Evolutionary conservation across 192 early-diverging fungal species (phyloP).

Genomic region (Spizellomyces sp.): DNA sequence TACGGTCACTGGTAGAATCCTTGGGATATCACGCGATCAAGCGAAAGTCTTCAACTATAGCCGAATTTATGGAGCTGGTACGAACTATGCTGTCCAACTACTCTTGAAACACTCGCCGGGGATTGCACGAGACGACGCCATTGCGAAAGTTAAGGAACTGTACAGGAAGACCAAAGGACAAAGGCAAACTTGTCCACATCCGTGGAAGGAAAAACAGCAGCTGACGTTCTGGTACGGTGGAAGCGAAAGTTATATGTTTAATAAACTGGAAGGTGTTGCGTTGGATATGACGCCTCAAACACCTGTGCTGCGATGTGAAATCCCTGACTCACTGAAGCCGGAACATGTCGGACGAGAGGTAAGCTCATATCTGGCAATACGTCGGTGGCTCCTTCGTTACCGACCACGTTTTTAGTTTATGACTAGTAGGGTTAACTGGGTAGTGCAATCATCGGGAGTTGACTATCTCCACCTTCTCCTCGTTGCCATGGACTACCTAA

Average conservation of each 20-base stretch:
- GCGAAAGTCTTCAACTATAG: slow-evolving; percentile 97
- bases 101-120: slow-evolving; percentile 78
- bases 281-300: slow-evolving; percentile 72
- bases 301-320: slow-evolving; percentile 83
- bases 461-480: slow-evolving; percentile 94
- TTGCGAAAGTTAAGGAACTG: slow-evolving; percentile 65
- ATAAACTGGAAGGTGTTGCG: slow-evolving; percentile 83
- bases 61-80: slow-evolving; percentile 94
- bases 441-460: slow-evolving; percentile 96
- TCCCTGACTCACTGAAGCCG: slow-evolving; percentile 79
- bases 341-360: slow-evolving; percentile 43
- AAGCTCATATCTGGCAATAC: slow-evolving; percentile 8
- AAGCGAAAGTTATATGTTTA: slow-evolving; percentile 94
- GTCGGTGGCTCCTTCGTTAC: slow-evolving; percentile 3
- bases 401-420: slow-evolving; percentile 64
- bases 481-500: slow-evolving; percentile 83
- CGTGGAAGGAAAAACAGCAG: not conserved
- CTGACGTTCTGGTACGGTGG: slow-evolving; percentile 84
- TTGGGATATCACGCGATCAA: slow-evolving; percentile 83
- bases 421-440: slow-evolving; percentile 95
- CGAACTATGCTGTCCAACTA: slow-evolving; percentile 77
- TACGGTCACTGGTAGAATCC: slow-evolving; percentile 84
- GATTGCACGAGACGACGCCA: slow-evolving; percentile 66
- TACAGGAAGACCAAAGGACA: slow-evolving; percentile 85
- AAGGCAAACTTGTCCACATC: slow-evolving; percentile 26